A percentile compares a stretch with the other conserved stretches of the same genome.
Conservation (phyloP, 306 rosid species). For the Cucumis hystrix region DNA sequence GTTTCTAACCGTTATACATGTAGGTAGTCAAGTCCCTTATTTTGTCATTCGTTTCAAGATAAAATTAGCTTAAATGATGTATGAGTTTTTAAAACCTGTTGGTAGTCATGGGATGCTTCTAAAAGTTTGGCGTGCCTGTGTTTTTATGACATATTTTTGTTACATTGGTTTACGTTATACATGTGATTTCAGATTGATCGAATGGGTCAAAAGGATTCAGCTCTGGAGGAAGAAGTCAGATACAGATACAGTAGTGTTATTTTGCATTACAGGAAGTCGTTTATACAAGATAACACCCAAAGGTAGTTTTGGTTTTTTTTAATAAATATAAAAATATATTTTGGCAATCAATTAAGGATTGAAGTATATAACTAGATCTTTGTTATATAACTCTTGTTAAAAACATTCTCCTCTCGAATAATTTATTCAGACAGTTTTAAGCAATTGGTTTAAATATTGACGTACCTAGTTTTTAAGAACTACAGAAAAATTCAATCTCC, state of each 20-base stretch:
- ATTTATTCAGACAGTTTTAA: not conserved
- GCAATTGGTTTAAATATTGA: not conserved
- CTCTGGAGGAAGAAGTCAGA: conserved; percentile 73
- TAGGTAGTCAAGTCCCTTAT: not conserved
- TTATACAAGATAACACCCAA: conserved; percentile 75
- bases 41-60: not conserved
- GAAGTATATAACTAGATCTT: no score
- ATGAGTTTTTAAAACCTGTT: not conserved
- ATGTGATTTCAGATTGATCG: conserved; percentile 50
- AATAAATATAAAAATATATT: not conserved
- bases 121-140: not conserved
- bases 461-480: not conserved
- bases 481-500: not conserved
- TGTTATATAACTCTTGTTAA: no score
- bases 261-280: conserved; percentile 72
- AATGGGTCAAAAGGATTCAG: conserved; percentile 63
- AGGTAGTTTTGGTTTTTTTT: conserved; percentile 28
- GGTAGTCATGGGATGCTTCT: not conserved
- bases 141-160: not conserved
- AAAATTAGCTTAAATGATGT: not conserved
- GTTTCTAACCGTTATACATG: not conserved
- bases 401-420: not conserved
- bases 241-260: conserved; percentile 67
- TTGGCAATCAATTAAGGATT: not conserved
- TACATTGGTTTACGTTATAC: conserved; percentile 7